These are phyloP conservation scores for Diplocarpon rosae DNA, from an alignment of 2,329 filamentous ascomycete species.

Conservation along the genomic window DNA sequence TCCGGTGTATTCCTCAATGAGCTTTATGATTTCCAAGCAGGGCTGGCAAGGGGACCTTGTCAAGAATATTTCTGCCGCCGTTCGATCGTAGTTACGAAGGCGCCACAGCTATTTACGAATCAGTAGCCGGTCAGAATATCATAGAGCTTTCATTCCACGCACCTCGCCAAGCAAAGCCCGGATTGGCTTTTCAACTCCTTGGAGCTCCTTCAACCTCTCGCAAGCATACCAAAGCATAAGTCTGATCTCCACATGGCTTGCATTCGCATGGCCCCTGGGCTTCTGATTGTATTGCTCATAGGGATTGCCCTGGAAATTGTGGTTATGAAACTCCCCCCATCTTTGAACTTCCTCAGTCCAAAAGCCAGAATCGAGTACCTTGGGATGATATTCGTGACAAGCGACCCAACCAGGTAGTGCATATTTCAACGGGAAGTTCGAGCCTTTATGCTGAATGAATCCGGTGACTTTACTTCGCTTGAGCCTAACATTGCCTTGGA, in stretches of 20 bases:
- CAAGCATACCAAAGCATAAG: slow-evolving; percentile 7
- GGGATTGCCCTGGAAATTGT: background rate
- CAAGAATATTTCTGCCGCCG: slow-evolving; percentile 5
- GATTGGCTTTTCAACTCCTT: background rate
- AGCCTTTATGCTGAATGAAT: slow-evolving; percentile 1
- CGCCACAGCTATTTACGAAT: background rate
- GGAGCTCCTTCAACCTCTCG: background rate
- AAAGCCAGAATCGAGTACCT: slow-evolving; percentile 1
- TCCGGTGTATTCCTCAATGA: slow-evolving; percentile 3
- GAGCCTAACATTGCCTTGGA: slow-evolving; percentile 1
- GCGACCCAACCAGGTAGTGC: slow-evolving; percentile 2
- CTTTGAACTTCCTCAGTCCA: slow-evolving; percentile 4
- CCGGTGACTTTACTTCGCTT: slow-evolving; percentile 3
- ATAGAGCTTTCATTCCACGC: background rate
- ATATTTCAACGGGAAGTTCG: slow-evolving; percentile 1
- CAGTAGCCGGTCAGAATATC: background rate
- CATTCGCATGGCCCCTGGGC: background rate
- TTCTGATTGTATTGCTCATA: background rate
- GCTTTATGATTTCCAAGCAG: slow-evolving; percentile 2
- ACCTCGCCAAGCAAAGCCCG: background rate
- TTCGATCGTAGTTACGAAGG: background rate
- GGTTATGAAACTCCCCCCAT: background rate
- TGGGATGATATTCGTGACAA: slow-evolving; percentile 1
- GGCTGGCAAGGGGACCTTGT: background rate
- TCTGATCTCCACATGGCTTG: slow-evolving; percentile 4